phyloP scores from a whole-genome alignment of 108 stramenopile species.

The Nitzschia palea region DNA sequence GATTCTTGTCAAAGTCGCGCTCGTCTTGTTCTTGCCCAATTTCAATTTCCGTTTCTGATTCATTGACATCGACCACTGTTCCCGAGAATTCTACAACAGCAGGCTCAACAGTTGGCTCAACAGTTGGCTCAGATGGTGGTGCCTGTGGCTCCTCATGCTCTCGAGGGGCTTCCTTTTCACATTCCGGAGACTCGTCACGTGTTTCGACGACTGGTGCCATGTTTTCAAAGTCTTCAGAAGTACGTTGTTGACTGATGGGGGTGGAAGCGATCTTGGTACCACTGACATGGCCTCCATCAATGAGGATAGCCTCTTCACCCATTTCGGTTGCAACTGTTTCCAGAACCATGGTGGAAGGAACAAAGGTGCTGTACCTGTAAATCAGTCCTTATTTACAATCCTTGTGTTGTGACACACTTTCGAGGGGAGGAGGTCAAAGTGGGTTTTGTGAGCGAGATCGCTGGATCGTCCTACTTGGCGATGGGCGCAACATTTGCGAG shows the following conservation, averaged over 20 bases:
- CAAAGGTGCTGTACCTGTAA: too few species aligned
- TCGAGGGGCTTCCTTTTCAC: too few species aligned
- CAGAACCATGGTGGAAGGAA: conserved; percentile 1
- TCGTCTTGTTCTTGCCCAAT: conserved; percentile 38
- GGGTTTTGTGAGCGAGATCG: too few species aligned
- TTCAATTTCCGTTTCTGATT: background rate
- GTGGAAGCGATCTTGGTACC: background rate
- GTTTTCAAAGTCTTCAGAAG: background rate
- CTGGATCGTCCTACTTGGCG: too few species aligned
- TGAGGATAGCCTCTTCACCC: background rate
- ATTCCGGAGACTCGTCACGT: too few species aligned
- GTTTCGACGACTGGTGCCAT: background rate
- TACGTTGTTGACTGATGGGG: background rate
- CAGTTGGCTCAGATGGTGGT: too few species aligned
- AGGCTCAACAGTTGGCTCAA: too few species aligned
- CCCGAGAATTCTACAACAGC: background rate
- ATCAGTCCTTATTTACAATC: too few species aligned
- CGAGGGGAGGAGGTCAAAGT: too few species aligned
- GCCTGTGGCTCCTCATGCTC: too few species aligned
- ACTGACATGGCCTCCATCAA: background rate
- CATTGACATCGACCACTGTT: background rate
- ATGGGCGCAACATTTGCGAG: too few species aligned
- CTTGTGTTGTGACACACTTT: too few species aligned
- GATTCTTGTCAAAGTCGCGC: conserved; percentile 78
- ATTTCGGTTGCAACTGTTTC: conserved; percentile 1